These are phyloP conservation scores for Quaeritorhiza haematococci DNA, from an alignment of 371 early-diverging fungal species.

Conservation along the genomic window DNA sequence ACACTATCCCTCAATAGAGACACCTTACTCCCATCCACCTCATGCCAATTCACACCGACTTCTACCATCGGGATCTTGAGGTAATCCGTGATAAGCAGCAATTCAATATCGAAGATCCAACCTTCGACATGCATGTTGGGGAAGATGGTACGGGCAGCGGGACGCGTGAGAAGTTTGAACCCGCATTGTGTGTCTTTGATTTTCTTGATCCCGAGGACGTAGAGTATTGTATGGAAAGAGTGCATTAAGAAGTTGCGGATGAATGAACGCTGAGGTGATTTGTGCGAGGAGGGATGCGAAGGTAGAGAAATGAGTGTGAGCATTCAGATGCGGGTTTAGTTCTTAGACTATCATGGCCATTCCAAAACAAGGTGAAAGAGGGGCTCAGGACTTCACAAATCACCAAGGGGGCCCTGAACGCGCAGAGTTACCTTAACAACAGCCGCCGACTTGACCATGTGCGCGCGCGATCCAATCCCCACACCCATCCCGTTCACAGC, in stretches of 20 bases:
- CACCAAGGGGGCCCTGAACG: too few species aligned
- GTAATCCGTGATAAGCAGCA: slow-evolving; percentile 74
- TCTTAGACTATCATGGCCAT: not conserved
- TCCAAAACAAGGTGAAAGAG: not conserved
- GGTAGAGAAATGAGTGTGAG: not conserved
- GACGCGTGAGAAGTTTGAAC: slow-evolving; percentile 86
- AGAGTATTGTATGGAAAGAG: slow-evolving; percentile 82
- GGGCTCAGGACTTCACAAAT: not conserved
- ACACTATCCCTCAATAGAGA: slow-evolving; percentile 79
- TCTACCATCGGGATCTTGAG: slow-evolving; percentile 70
- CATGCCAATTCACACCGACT: slow-evolving; percentile 92
- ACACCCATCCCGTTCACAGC: slow-evolving; percentile 51
- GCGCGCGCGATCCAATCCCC: slow-evolving; percentile 86
- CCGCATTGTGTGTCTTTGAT: slow-evolving; percentile 95
- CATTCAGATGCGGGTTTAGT: not conserved
- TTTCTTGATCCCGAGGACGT: slow-evolving; percentile 67
- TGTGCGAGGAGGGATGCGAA: not conserved
- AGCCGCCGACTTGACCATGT: slow-evolving; percentile 80
- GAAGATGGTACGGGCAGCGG: slow-evolving; percentile 72
- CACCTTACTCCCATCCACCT: slow-evolving; percentile 91
- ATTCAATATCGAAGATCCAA: slow-evolving; percentile 96
- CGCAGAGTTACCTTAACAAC: slow-evolving; percentile 95
- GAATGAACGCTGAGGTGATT: slow-evolving; percentile 63
- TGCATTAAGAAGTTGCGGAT: slow-evolving; percentile 88
- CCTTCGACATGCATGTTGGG: slow-evolving; percentile 89